Conservation (phyloP, 305 asterid species). For the Caryopteris hybrid region DNA sequence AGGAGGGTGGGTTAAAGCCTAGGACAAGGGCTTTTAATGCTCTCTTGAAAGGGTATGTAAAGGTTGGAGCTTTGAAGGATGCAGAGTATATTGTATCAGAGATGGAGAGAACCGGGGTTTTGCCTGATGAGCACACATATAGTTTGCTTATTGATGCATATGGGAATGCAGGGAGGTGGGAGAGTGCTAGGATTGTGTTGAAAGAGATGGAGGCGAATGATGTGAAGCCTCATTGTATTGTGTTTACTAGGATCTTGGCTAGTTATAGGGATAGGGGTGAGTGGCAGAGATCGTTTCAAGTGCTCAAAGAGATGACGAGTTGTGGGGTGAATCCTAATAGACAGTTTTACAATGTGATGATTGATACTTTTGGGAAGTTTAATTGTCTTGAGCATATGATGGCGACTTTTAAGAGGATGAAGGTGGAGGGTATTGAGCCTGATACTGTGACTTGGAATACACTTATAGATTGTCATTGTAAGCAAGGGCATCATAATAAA, state of each 20-base stretch:
- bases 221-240: constrained; percentile 66
- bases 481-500: constrained; percentile 59
- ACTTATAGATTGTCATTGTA: constrained; percentile 83
- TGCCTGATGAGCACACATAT: constrained; percentile 79
- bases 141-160: constrained; percentile 92
- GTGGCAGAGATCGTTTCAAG: constrained; percentile 94
- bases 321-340: constrained; percentile 75
- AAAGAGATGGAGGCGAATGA: constrained; percentile 80
- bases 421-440: constrained; percentile 71
- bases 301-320: constrained; percentile 84
- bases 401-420: constrained; percentile 80
- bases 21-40: constrained; percentile 90
- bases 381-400: constrained; percentile 87
- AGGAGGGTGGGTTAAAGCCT: constrained; percentile 80
- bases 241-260: constrained; percentile 76
- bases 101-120: constrained; percentile 77
- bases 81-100: constrained; percentile 79
- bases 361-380: constrained; percentile 87
- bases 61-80: constrained; percentile 70
- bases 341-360: constrained; percentile 86
- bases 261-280: constrained; percentile 86
- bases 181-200: constrained; percentile 82
- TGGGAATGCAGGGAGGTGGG: constrained; percentile 97
- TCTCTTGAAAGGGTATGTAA: constrained; percentile 77
- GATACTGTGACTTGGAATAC: constrained; percentile 94